These are phyloP conservation scores for Kodamaea fukazawae DNA, from an alignment of 805 yeast genomes.

Conservation along the genomic window DNA sequence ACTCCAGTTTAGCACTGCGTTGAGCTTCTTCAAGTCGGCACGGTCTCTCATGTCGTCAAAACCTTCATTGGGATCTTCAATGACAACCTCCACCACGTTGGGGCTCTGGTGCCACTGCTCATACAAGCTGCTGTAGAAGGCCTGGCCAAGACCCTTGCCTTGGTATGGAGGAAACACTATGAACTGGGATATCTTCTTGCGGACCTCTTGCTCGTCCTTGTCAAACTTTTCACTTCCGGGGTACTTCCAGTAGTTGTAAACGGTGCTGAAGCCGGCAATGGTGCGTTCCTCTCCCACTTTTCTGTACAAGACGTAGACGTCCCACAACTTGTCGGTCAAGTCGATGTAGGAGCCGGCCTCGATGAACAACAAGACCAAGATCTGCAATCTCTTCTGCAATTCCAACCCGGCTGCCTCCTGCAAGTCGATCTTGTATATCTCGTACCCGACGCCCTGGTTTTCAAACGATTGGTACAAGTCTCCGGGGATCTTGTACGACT, in stretches of 20 bases:
- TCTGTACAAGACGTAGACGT: constrained; percentile 55
- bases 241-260: constrained; percentile 80
- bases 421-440: constrained; percentile 51
- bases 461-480: constrained; percentile 25
- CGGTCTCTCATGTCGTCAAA: constrained; percentile 91
- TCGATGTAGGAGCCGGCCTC: constrained; percentile 95
- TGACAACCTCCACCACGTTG: constrained; percentile 66
- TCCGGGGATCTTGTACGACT: constrained; percentile 43
- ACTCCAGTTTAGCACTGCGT: constrained; percentile 18
- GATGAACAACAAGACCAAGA: constrained; percentile 77
- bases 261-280: constrained; percentile 79
- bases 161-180: constrained; percentile 83
- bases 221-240: constrained; percentile 55
- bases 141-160: constrained; percentile 66
- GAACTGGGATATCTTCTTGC: constrained; percentile 86
- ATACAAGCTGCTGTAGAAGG: constrained; percentile 56
- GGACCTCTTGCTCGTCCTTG: constrained; percentile 31
- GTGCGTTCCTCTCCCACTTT: constrained; percentile 27
- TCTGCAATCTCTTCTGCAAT: constrained; percentile 68
- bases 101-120: constrained; percentile 54
- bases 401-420: constrained; percentile 42
- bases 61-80: constrained; percentile 91
- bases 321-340: constrained; percentile 74
- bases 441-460: constrained; percentile 41
- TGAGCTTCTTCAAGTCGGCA: constrained; percentile 54